A percentile compares a stretch with the other conserved stretches of the same genome.
Evolutionary conservation across 345 rosid genomes (phyloP).

Genomic region (Aquilaria malaccensis): DNA sequence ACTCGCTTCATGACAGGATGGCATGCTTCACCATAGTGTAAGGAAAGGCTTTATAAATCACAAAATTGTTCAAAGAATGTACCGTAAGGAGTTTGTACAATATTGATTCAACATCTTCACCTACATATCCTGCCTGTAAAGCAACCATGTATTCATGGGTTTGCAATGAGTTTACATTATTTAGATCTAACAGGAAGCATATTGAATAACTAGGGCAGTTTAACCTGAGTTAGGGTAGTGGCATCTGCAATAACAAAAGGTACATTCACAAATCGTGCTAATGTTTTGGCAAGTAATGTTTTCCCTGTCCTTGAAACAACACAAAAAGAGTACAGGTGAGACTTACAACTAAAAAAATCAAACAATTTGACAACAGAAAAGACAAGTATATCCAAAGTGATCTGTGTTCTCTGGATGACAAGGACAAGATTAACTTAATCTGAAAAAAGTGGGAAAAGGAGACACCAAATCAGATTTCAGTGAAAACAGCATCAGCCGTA

Average conservation of each 20-base stretch:
- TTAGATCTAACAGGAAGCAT: background rate
- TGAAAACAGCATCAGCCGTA: background rate
- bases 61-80: constrained; percentile 13
- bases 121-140: constrained; percentile 95
- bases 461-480: background rate
- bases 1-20: no score
- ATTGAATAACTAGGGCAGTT: constrained; percentile 13
- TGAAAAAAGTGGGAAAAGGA: background rate
- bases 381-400: no score
- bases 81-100: constrained; percentile 93
- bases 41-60: constrained; percentile 3
- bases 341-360: constrained; percentile 17
- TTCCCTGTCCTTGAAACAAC: constrained; percentile 90
- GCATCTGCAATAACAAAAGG: constrained; percentile 97
- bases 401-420: no score
- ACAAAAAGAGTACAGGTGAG: constrained; percentile 30
- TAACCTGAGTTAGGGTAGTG: constrained; percentile 95
- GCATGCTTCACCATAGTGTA: background rate
- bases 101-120: constrained; percentile 99
- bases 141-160: background rate
- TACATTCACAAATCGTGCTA: constrained; percentile 96
- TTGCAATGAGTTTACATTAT: background rate
- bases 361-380: constrained; percentile 1
- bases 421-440: background rate
- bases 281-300: constrained; percentile 92